These are phyloP conservation scores for Saccharum hybrid DNA, from an alignment of 202 grass and related monocot species.

Conservation along the genomic window DNA sequence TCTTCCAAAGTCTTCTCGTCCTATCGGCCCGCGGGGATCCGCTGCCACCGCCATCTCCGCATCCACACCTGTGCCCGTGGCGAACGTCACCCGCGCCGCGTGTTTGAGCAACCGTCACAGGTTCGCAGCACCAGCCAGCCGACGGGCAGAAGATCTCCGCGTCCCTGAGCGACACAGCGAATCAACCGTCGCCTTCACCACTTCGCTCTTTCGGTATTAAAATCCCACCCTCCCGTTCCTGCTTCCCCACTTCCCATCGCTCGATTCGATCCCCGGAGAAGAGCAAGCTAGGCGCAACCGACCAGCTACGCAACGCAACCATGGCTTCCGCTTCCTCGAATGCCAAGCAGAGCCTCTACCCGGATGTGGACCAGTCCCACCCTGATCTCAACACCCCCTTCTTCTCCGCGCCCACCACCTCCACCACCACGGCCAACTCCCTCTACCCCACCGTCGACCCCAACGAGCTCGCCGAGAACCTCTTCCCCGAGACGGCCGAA, in stretches of 20 bases:
- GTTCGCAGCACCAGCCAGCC: constrained; percentile 28
- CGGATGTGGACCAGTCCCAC: constrained; percentile 50
- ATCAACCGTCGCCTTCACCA: constrained; percentile 41
- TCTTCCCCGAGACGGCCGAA: constrained; percentile 59
- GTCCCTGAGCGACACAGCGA: constrained; percentile 27
- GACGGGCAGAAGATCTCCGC: constrained; percentile 23
- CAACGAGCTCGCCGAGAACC: constrained; percentile 61
- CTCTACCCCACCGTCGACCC: constrained; percentile 70
- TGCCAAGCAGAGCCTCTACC: constrained; percentile 53
- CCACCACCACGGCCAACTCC: constrained; percentile 12
- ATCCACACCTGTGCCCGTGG: background rate
- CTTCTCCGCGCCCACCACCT: constrained; percentile 25
- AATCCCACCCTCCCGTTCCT: constrained; percentile 1
- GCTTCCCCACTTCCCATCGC: background rate
- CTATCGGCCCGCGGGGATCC: constrained; percentile 6
- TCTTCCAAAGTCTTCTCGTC: constrained; percentile 44
- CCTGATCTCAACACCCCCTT: constrained; percentile 56
- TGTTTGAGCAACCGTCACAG: background rate
- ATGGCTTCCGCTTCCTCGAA: constrained; percentile 48
- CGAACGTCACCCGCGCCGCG: background rate
- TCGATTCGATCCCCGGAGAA: constrained; percentile 13
- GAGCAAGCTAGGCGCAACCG: constrained; percentile 4
- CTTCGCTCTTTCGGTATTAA: constrained; percentile 21
- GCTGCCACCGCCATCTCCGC: constrained; percentile 16
- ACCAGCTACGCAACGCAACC: constrained; percentile 21